Percentiles rank a stretch among this genome's conserved stretches.
phyloP scores from a whole-genome alignment of 148 eudicot species.

The Tetragonia tetragonoides region DNA sequence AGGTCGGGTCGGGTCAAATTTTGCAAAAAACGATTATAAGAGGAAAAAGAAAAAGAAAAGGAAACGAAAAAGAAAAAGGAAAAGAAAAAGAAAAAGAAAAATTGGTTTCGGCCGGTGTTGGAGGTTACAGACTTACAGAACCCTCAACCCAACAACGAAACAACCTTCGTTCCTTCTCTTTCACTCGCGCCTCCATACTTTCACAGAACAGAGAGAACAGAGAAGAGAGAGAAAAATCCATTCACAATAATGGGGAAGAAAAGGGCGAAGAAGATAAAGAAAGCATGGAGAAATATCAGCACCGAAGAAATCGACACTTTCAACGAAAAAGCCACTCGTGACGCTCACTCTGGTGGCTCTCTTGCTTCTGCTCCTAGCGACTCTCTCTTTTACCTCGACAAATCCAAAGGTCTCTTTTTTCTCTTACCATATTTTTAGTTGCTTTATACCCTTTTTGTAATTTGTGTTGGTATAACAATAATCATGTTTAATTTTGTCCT shows the following conservation, averaged over 20 bases:
- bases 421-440: not conserved
- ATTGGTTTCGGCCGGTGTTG: no score
- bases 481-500: no score
- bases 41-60: no score
- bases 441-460: not conserved
- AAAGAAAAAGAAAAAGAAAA: no score
- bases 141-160: not conserved
- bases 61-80: no score
- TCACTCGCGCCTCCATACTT: constrained; percentile 16
- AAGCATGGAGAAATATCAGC: constrained; percentile 87
- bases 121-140: no score
- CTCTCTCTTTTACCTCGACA: constrained; percentile 65
- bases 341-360: constrained; percentile 88
- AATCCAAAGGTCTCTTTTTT: constrained; percentile 48
- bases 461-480: no score
- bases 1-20: no score
- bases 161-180: not conserved
- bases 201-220: not conserved
- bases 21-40: no score
- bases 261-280: constrained; percentile 81
- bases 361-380: constrained; percentile 62
- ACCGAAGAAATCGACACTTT: constrained; percentile 67
- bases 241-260: constrained; percentile 67
- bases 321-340: constrained; percentile 73
- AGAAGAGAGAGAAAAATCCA: constrained; percentile 10